These are phyloP conservation scores for Epichloe typhina DNA, from an alignment of 2,329 filamentous ascomycete genomes.

Conservation along the genomic window DNA sequence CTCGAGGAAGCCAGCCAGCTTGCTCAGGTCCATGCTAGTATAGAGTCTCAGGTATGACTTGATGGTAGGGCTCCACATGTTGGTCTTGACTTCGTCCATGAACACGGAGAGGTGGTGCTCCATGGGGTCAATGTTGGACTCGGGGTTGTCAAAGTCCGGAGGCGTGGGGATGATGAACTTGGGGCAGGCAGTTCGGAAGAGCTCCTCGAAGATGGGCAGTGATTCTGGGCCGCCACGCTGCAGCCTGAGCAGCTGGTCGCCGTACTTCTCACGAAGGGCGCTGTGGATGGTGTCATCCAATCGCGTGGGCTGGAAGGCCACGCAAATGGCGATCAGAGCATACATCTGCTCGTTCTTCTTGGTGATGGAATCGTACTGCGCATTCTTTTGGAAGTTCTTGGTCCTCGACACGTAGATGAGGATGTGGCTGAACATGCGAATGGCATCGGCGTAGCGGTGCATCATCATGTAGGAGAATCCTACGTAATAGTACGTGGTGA, in stretches of 20 bases:
- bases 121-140: constrained; percentile 89
- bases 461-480: constrained; percentile 99
- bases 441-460: constrained; percentile 96
- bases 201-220: constrained; percentile 93
- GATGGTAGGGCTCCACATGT: constrained; percentile 94
- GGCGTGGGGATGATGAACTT: constrained; percentile 98
- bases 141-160: constrained; percentile 94
- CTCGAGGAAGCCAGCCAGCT: constrained; percentile 93
- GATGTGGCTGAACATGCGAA: constrained; percentile 99
- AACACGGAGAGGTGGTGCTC: constrained; percentile 97
- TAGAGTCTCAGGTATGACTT: constrained; percentile 98
- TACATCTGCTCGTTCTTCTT: constrained; percentile 99
- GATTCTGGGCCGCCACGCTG: constrained; percentile 93
- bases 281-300: constrained; percentile 99
- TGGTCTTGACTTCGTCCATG: constrained; percentile 99
- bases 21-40: constrained; percentile 98
- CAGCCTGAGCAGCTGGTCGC: constrained; percentile 92
- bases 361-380: constrained; percentile 93
- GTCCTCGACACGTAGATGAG: constrained; percentile 96
- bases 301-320: constrained; percentile 92
- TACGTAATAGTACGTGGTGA: constrained; percentile 99
- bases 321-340: constrained; percentile 95
- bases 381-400: constrained; percentile 99
- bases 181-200: constrained; percentile 94
- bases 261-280: constrained; percentile 95